Percentiles rank a stretch among this genome's conserved stretches.
Evolutionary conservation across 2,329 filamentous ascomycete genomes (phyloP).

Genomic region (Xylaria multiplex): DNA sequence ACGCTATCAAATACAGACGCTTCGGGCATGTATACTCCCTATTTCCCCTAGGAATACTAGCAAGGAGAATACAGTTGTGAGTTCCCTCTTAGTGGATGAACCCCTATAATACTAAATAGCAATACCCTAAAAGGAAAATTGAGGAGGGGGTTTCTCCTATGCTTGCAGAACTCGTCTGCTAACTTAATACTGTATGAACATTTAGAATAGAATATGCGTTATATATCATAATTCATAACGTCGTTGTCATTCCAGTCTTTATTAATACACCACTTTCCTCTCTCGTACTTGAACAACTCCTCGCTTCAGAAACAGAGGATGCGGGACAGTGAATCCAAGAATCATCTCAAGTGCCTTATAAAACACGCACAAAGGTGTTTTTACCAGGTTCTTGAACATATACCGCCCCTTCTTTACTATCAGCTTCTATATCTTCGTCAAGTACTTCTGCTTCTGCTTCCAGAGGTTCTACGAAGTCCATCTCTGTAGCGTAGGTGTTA

Average conservation of each 20-base stretch:
- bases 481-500: slow-evolving; percentile 72
- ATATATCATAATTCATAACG: background rate
- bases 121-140: background rate
- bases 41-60: background rate
- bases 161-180: background rate
- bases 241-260: background rate
- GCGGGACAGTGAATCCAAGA: slow-evolving; percentile 37
- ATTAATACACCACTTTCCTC: too few species aligned
- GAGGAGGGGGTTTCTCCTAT: background rate
- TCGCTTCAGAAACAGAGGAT: background rate
- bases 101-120: background rate
- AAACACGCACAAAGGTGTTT: background rate
- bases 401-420: background rate
- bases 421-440: background rate
- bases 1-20: background rate
- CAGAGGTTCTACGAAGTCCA: slow-evolving; percentile 56
- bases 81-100: background rate
- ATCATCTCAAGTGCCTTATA: background rate
- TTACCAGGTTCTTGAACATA: background rate
- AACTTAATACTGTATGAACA: background rate
- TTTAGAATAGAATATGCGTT: background rate
- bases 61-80: background rate
- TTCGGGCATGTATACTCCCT: background rate
- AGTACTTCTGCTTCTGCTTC: background rate
- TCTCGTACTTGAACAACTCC: background rate